A percentile compares a stretch with the other conserved stretches of the same genome.
Conservation (phyloP, 192 early-diverging fungal genomes). For the Geranomyces michiganensis region DNA sequence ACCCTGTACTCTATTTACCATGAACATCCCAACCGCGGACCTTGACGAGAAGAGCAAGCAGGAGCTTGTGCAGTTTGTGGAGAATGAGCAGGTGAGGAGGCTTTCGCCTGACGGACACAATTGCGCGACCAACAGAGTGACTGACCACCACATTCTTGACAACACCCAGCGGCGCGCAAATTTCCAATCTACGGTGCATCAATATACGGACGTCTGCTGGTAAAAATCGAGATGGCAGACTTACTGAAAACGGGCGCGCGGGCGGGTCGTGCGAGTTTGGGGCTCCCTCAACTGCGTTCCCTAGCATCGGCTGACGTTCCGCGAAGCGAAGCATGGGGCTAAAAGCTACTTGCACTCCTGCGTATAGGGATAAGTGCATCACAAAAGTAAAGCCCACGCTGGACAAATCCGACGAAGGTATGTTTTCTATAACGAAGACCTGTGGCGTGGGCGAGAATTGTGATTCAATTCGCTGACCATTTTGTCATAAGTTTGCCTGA, state of each 20-base stretch:
- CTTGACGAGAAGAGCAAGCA: slow-evolving; percentile 36
- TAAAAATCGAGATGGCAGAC: not conserved
- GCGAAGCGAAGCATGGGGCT: no score
- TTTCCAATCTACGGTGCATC: slow-evolving; percentile 28
- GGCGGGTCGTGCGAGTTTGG: no score
- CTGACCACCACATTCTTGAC: not conserved
- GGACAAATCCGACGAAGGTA: slow-evolving; percentile 41
- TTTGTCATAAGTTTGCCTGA: slow-evolving; percentile 50
- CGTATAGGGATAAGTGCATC: slow-evolving; percentile 41
- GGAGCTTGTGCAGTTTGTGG: slow-evolving; percentile 35
- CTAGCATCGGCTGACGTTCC: no score
- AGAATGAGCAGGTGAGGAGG: slow-evolving; percentile 31
- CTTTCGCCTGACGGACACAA: no score
- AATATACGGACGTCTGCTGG: not conserved
- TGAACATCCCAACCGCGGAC: slow-evolving; percentile 15
- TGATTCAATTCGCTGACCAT: not conserved
- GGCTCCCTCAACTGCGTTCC: no score
- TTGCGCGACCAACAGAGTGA: no score
- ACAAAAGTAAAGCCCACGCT: slow-evolving; percentile 31
- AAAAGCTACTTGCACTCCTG: not conserved
- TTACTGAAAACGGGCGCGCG: no score
- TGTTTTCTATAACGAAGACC: not conserved
- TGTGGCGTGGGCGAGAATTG: not conserved
- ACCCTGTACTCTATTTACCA: not conserved
- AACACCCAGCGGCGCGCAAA: slow-evolving; percentile 26